Evolutionary conservation across 2,329 filamentous ascomycete genomes (phyloP), one percentile per base, ranked within the genome.

Genomic region (Pseudocercospora macadamiae): DNA sequence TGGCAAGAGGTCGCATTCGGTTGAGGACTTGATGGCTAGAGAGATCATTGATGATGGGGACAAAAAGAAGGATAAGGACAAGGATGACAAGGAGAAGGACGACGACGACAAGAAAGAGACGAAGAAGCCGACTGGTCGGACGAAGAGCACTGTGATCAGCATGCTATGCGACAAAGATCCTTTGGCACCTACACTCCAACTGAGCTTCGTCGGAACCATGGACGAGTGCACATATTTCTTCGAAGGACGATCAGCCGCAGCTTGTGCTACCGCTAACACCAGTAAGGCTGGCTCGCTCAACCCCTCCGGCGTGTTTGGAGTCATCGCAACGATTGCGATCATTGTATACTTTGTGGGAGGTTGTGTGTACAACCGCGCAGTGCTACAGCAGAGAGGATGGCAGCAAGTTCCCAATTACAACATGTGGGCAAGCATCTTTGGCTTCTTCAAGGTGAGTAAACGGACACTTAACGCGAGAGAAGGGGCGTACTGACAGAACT

Each of bases 161-260:
- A 93, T 97, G 73, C 88, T 95, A 65, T 99, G 95, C 80, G 93
- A 97, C 72, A 86, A 86, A 62, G 92, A 97, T 68, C 86, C 90
- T 1, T 80, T 88, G 1, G 83, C 82, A 26, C 84, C 85, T 3
- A 82, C 84, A 37, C 88, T 92, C 3, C 83, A 84, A 3, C 81
- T 95, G 34, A 91, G 90, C 18, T 99, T 96, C 73, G 88, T 97
- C 59, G 91, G 90, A 59, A 74, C 70, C 61, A 88, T 90, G 37
- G 93, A 97, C 72, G 89, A 96, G 60, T 99, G 95, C 81, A 86
- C 91, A 26, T 99, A 97, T 77, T 90, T 96, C 76, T 99, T 99
- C 78, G 93, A 97, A 74, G 88, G 93, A 51, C 89, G 93, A 64
- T 95, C 91, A 21, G 83, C 85, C 45, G 89, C 91, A 66, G 93